Evolutionary conservation across 163 green algal species (phyloP).

Genomic region (Chlamydomonas reinhardtii): DNA sequence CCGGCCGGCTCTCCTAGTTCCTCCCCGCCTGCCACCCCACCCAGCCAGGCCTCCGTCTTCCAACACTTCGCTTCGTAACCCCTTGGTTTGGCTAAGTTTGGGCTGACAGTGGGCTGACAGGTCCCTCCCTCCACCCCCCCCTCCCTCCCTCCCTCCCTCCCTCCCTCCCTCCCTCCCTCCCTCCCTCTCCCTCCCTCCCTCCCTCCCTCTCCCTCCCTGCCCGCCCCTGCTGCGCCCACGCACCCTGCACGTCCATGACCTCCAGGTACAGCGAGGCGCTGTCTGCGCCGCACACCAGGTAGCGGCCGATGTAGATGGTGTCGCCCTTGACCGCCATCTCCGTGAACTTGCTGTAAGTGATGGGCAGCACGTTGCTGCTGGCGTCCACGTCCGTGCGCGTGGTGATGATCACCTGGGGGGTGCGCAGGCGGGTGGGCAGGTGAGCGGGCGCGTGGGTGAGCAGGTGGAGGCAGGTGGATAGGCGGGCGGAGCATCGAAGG

Average conservation of each 20-base stretch:
- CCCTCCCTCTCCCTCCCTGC: not conserved
- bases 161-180: not conserved
- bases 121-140: too few species aligned
- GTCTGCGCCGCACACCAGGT: slow-evolving; percentile 90
- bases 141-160: not conserved
- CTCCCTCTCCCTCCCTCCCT: not conserved
- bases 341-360: slow-evolving; percentile 86
- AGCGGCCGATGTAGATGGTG: slow-evolving; percentile 88
- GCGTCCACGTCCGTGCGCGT: slow-evolving; percentile 53
- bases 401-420: slow-evolving; percentile 49
- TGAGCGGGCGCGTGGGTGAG: too few species aligned
- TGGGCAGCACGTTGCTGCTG: slow-evolving; percentile 65
- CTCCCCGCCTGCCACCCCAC: too few species aligned
- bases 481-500: too few species aligned
- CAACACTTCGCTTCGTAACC: too few species aligned
- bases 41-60: too few species aligned
- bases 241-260: slow-evolving; percentile 64
- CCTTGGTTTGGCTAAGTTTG: too few species aligned
- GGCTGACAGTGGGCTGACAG: too few species aligned
- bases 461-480: not conserved
- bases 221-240: too few species aligned
- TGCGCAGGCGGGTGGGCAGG: not conserved
- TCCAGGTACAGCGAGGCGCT: slow-evolving; percentile 82
- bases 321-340: slow-evolving; percentile 84
- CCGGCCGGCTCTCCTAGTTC: too few species aligned